Base-by-base conservation (phyloP, 2,329 filamentous ascomycete species). In the Neonectria ditissima region DNA sequence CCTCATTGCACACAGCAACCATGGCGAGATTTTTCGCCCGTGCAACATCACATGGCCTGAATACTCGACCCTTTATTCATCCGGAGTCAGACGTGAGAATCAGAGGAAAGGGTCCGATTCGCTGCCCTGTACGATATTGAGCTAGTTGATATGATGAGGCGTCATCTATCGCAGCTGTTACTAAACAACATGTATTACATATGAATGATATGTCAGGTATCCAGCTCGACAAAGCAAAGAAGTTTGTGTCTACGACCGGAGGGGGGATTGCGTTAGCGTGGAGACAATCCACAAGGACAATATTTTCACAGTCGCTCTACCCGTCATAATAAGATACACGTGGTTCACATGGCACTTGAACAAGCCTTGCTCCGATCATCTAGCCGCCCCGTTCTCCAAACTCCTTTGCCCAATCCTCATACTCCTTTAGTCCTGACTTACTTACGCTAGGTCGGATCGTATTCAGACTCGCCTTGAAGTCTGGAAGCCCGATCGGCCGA, bases 361-460 rank as follows among this genome's bases (percentile, higher is more conserved):
- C 50, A 58, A 37, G 44, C 45, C 51, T 39, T 41, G 61, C 45
- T 18, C 52, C 39, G 45, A 60, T 45, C 18, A 55, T 62, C 67
- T 80, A 97, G 20, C 93, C 93, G 37, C 94, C 95, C 43, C 95
- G 83, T 80, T 99, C 96, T 48, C 96, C 96, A 83, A 96, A 99
- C 76, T 97, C 91, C 75, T 79, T 89, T 3, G 96, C 94, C 96
- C 96, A 99, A 67, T 97, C 91, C 79, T 98, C 96, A 77, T 97
- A 97, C 75, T 94, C 87, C 75, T 93, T 91, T 41, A 99, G 79
- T 0, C 96, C 94, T 56, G 92, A 84, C 75, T 90, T 92, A 75
- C 92, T 93, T 3, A 99, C 95, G 78, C 93, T 97, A 0, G 96
- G 95, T 50, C 95, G 85, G 67, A 99, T 98, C 16, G 90, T 97